Conservation (phyloP, 2,329 filamentous ascomycete genomes). For the Tolypocladium inflatum region DNA sequence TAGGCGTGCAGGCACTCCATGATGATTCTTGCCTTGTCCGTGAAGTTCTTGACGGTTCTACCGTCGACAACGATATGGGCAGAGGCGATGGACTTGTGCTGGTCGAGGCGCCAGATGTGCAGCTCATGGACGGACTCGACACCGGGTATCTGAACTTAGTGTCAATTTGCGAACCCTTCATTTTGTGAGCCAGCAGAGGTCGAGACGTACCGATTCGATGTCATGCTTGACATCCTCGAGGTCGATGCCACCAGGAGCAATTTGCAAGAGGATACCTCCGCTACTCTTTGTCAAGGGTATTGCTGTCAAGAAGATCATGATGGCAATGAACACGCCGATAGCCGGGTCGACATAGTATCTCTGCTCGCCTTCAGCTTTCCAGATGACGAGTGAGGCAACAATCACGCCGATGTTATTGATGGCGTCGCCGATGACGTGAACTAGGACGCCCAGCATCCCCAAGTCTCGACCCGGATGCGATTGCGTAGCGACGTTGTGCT, state of each 20-base stretch:
- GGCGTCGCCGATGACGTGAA: conserved; percentile 64
- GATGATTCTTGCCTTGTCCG: conserved; percentile 50
- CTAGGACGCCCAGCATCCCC: conserved; percentile 60
- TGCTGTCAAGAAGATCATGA: conserved; percentile 62
- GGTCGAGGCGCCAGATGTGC: conserved; percentile 65
- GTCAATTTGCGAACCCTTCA: not conserved
- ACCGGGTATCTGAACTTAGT: conserved; percentile 45
- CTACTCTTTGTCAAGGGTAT: conserved; percentile 52
- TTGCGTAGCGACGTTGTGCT: conserved; percentile 26
- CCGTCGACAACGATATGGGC: conserved; percentile 58
- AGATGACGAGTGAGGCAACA: conserved; percentile 58
- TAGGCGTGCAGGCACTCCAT: conserved; percentile 64
- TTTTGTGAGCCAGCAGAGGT: not conserved
- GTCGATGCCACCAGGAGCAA: conserved; percentile 50
- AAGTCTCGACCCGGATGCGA: conserved; percentile 43
- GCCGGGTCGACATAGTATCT: conserved; percentile 66
- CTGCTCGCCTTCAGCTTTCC: conserved; percentile 46
- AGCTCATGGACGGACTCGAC: conserved; percentile 61
- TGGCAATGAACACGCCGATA: conserved; percentile 56
- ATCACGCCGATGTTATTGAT: conserved; percentile 72
- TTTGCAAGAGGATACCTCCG: conserved; percentile 59
- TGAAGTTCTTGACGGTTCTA: conserved; percentile 46
- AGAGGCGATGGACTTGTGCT: conserved; percentile 59
- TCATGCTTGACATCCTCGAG: conserved; percentile 58
- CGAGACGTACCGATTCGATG: conserved; percentile 45